phyloP scores from a whole-genome alignment of 2,329 filamentous ascomycete species.

The Metarhizium guizhouense region DNA sequence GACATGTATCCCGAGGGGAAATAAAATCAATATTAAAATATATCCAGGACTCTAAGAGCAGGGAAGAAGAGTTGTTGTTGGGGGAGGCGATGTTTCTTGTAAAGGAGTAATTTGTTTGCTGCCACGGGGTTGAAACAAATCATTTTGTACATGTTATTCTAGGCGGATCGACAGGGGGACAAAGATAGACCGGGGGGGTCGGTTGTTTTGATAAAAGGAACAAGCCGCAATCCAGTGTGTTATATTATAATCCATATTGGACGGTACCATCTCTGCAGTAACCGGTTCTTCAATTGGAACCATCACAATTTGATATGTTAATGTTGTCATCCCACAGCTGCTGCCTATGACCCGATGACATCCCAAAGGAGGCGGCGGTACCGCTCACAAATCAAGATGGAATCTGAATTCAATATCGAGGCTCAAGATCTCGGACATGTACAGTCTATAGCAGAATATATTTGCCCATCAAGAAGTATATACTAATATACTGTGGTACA shows the following conservation, averaged over 20 bases:
- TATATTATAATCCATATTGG: background rate
- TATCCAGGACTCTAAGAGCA: background rate
- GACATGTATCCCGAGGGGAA: slow-evolving; percentile 70
- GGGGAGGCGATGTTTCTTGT: background rate
- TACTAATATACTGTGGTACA: too few relatives aligned
- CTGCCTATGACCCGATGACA: background rate
- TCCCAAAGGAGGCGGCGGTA: background rate
- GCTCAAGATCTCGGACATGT: too few relatives aligned
- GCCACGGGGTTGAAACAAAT: slow-evolving; percentile 10
- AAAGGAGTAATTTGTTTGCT: slow-evolving; percentile 2
- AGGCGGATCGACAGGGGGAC: slow-evolving; percentile 14
- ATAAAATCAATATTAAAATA: slow-evolving; percentile 21
- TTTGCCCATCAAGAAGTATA: too few relatives aligned
- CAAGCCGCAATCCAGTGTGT: slow-evolving; percentile 9
- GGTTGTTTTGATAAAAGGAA: slow-evolving; percentile 20
- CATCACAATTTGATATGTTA: background rate
- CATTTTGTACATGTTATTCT: slow-evolving; percentile 28
- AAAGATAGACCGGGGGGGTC: slow-evolving; percentile 11
- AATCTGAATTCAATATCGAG: background rate
- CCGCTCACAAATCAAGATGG: background rate
- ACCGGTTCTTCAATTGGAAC: background rate
- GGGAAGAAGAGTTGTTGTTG: background rate
- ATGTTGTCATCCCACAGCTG: background rate
- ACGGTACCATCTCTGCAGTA: background rate
- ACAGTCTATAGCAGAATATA: too few relatives aligned